Conservation (phyloP, 257 asterid genomes). For the Oldenlandia corymbosa region DNA sequence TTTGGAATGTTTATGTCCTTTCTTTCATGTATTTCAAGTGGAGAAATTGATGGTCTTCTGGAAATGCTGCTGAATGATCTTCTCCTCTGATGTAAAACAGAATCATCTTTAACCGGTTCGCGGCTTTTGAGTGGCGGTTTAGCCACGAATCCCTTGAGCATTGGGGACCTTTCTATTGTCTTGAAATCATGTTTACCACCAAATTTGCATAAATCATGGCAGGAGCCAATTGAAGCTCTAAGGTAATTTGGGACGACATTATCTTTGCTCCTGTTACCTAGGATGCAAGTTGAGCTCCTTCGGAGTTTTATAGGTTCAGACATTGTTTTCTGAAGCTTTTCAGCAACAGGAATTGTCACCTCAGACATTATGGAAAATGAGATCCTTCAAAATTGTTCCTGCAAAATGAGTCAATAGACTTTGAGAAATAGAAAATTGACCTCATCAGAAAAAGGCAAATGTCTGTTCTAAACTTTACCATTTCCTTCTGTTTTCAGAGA, state of each 20-base stretch:
- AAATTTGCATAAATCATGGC: constrained; percentile 26
- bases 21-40: too few species aligned
- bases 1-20: constrained; percentile 4
- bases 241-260: constrained; percentile 21
- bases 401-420: background rate
- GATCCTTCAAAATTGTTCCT: background rate
- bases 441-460: background rate
- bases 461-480: background rate
- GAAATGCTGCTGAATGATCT: background rate
- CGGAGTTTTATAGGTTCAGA: constrained; percentile 9
- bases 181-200: constrained; percentile 8
- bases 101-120: constrained; percentile 7
- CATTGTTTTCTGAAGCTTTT: constrained; percentile 8
- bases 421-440: background rate
- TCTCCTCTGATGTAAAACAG: background rate
- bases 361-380: background rate
- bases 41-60: background rate
- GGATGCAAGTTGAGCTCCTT: constrained; percentile 23
- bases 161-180: background rate
- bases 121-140: background rate
- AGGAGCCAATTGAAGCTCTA: constrained; percentile 26
- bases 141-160: background rate
- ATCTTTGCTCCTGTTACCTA: background rate
- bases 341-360: background rate
- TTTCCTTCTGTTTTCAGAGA: too few species aligned